Base-by-base conservation (phyloP, 768 basidiomycete genomes). In the Lactarius quietus region DNA sequence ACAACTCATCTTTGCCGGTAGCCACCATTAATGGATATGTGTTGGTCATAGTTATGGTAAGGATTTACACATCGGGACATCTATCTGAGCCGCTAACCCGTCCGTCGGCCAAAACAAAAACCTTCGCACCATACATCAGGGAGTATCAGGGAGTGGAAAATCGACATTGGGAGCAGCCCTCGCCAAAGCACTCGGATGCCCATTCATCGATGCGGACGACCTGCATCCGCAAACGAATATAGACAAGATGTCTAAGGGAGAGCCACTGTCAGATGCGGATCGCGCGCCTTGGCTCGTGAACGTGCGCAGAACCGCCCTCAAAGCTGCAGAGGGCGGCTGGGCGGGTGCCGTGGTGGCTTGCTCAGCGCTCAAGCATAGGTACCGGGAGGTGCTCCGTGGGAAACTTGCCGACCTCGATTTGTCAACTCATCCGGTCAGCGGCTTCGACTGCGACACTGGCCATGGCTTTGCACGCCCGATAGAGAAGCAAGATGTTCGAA, bases 151-250 rank as follows among this genome's bases (percentile, higher is more conserved):
- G 17, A 85, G 86, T 36, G 88, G 90, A 9, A 90, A 90, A 72
- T 84, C 85, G 33, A 90, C 88, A 26, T 79, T 94, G 1, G 92
- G 89, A 0, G 68, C 67, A 6, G 84, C 83, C 8, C 78, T 95
- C n/a, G 83, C 90, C 8, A 70, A 76, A 43, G 78, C 79, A 31
- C 79, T 93, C 56, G 75, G 74, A n/a, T 68, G 93, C 65, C 88
- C 93, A 1, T 96, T 90, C 77, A 78, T 93, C 65, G 95, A 98
- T 72, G 95, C 90, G 33, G 95, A 97, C 73, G 87, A 90, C 67
- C 81, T 97, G 33, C 95, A 98, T 73, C 90, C 95, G 0, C 72
- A 79, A 28, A 75, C 83, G 15, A 96, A 96, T 75, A 83, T 96
- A 48, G 87, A 84, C 33, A 98, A 98, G 82, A 97, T 98, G 95